A percentile compares a stretch with the other conserved stretches of the same genome.
Evolutionary conservation across 2,329 filamentous ascomycete genomes (phyloP).

Genomic region (Fusarium sp.): DNA sequence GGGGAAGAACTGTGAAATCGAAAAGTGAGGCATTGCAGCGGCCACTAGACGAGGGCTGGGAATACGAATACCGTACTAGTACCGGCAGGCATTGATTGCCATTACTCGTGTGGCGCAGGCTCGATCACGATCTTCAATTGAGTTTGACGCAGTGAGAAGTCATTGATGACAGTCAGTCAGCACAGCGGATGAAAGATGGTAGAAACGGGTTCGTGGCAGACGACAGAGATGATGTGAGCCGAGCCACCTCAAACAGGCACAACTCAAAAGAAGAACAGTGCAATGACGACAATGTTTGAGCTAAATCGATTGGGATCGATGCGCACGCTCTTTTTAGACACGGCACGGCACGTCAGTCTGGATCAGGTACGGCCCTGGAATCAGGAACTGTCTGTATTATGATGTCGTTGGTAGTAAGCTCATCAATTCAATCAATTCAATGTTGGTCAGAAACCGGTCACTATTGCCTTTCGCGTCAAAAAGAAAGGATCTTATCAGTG

Average conservation of each 20-base stretch:
- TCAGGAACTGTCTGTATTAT: not conserved
- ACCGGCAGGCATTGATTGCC: constrained; percentile 8
- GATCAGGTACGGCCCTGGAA: constrained; percentile 7
- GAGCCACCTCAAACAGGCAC: constrained; percentile 7
- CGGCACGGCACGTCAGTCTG: constrained; percentile 26
- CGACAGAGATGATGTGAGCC: constrained; percentile 29
- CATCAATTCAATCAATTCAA: not conserved
- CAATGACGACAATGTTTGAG: constrained; percentile 29
- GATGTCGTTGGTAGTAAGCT: not conserved
- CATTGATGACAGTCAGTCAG: not conserved
- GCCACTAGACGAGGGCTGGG: constrained; percentile 18
- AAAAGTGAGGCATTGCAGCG: constrained; percentile 24
- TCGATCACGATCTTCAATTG: constrained; percentile 21
- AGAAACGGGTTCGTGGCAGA: constrained; percentile 4
- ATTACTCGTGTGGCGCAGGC: constrained; percentile 25
- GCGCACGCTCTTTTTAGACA: constrained; percentile 23
- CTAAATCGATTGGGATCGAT: constrained; percentile 30
- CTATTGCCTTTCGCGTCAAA: constrained; percentile 4
- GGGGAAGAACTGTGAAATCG: constrained; percentile 11
- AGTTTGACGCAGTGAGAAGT: constrained; percentile 7
- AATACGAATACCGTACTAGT: constrained; percentile 16
- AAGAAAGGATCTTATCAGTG: constrained; percentile 1
- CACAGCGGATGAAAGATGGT: constrained; percentile 6
- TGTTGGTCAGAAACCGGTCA: not conserved
- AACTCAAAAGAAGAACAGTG: constrained; percentile 4